Conservation (phyloP, 139 green algal species). For the Mesotaenium endlicherianum region DNA sequence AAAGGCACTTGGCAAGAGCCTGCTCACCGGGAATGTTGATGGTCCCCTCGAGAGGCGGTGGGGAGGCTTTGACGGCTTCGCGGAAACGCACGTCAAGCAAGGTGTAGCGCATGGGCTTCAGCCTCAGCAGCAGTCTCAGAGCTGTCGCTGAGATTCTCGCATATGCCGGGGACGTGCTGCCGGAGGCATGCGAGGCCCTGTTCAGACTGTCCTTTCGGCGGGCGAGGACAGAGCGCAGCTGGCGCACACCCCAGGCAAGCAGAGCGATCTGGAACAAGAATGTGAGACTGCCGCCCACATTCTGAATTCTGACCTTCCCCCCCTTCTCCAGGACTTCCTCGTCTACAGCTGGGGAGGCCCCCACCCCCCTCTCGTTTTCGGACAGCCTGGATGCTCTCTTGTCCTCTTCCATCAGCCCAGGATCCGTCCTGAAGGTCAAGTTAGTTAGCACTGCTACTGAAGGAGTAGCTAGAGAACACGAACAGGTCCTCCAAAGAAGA, state of each 20-base stretch:
- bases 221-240: conserved; percentile 38
- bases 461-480: too few species aligned
- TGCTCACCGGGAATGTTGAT: conserved; percentile 31
- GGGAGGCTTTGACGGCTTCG: not conserved
- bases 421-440: too few species aligned
- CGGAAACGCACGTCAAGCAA: conserved; percentile 24
- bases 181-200: not conserved
- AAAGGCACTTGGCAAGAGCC: too few species aligned
- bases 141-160: conserved; percentile 6
- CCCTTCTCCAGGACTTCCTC: not conserved
- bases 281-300: conserved; percentile 39
- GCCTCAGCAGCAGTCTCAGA: conserved; percentile 3
- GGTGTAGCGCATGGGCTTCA: conserved; percentile 1
- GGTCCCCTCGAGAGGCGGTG: conserved; percentile 12
- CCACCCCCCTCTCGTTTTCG: too few species aligned
- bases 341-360: too few species aligned
- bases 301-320: conserved; percentile 38
- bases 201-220: conserved; percentile 9
- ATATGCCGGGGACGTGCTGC: not conserved
- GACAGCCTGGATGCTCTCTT: too few species aligned
- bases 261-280: conserved; percentile 43
- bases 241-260: conserved; percentile 36
- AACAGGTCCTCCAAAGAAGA: too few species aligned
- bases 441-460: too few species aligned
- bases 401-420: too few species aligned